Conservation (phyloP, 2,329 filamentous ascomycete genomes). For the Arthrobotrys megalospora region DNA sequence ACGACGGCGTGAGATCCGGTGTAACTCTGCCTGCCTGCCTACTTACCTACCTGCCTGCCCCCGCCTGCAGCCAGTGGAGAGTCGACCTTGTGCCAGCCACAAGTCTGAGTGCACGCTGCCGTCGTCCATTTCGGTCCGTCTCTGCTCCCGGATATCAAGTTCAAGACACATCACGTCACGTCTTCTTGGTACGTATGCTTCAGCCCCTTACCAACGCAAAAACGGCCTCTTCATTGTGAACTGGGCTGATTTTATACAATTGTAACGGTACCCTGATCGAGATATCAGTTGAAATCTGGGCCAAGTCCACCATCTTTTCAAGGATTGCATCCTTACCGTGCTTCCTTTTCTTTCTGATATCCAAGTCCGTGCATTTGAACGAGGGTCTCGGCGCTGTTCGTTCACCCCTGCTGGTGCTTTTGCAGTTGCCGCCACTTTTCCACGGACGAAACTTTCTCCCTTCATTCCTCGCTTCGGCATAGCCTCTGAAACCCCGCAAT, state of each 20-base stretch:
- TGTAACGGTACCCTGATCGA: constrained; percentile 14
- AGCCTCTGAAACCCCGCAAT: constrained; percentile 62
- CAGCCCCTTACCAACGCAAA: constrained; percentile 30
- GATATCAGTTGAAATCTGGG: constrained; percentile 34
- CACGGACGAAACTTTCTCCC: constrained; percentile 61
- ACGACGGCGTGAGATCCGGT: constrained; percentile 31
- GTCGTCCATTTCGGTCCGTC: constrained; percentile 10
- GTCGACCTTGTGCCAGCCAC: constrained; percentile 11
- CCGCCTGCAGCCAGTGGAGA: constrained; percentile 1
- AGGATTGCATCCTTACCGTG: constrained; percentile 19
- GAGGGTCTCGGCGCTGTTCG: constrained; percentile 47
- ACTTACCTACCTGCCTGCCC: not conserved
- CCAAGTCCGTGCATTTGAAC: constrained; percentile 34
- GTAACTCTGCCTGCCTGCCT: constrained; percentile 28
- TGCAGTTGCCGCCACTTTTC: constrained; percentile 50
- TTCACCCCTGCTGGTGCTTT: constrained; percentile 51
- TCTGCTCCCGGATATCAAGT: constrained; percentile 19
- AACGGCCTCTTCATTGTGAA: constrained; percentile 16
- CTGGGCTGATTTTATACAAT: constrained; percentile 5
- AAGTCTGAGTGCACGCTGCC: not conserved
- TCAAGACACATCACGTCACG: constrained; percentile 39
- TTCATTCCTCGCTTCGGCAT: constrained; percentile 61
- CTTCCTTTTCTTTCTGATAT: constrained; percentile 29
- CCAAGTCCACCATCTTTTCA: constrained; percentile 26
- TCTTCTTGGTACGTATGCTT: constrained; percentile 32